Percentiles rank a stretch among this genome's conserved stretches.
These are phyloP conservation scores for Edaphochlamys debaryana DNA, from an alignment of 139 green algal species.

Conservation along the genomic window DNA sequence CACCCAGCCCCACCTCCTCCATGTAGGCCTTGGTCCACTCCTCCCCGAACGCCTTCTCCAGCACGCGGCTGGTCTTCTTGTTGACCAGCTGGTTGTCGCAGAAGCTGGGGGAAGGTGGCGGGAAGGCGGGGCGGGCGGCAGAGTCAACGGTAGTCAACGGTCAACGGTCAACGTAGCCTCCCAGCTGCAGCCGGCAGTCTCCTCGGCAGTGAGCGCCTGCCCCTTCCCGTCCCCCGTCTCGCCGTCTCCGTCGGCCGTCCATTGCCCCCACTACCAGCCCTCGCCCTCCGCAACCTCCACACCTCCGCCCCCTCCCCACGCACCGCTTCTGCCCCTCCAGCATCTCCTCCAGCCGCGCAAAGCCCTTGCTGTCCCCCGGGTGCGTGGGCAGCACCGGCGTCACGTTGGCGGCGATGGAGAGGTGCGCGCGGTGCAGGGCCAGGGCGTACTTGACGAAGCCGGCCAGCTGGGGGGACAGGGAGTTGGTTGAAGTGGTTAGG, in stretches of 20 bases:
- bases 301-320: not conserved
- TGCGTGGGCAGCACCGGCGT: not conserved
- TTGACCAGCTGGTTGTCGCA: constrained; percentile 78
- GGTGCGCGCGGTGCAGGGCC: constrained; percentile 54
- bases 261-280: too few relatives aligned
- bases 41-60: constrained; percentile 73
- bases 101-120: constrained; percentile 65
- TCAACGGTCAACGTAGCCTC: too few relatives aligned
- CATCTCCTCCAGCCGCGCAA: constrained; percentile 36
- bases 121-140: too few relatives aligned
- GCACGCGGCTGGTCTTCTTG: constrained; percentile 77
- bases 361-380: not conserved
- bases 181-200: too few relatives aligned
- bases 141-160: too few relatives aligned
- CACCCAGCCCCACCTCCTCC: constrained; percentile 55
- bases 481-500: too few relatives aligned
- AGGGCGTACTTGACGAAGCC: constrained; percentile 70
- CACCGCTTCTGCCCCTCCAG: constrained; percentile 49
- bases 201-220: too few relatives aligned
- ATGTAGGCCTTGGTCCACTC: constrained; percentile 76
- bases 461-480: too few relatives aligned
- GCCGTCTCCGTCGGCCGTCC: too few relatives aligned
- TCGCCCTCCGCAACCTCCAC: not conserved
- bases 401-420: constrained; percentile 12
- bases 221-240: too few relatives aligned